These are phyloP conservation scores for Candida manassasensis DNA, from an alignment of 805 yeast species.

Conservation along the genomic window DNA sequence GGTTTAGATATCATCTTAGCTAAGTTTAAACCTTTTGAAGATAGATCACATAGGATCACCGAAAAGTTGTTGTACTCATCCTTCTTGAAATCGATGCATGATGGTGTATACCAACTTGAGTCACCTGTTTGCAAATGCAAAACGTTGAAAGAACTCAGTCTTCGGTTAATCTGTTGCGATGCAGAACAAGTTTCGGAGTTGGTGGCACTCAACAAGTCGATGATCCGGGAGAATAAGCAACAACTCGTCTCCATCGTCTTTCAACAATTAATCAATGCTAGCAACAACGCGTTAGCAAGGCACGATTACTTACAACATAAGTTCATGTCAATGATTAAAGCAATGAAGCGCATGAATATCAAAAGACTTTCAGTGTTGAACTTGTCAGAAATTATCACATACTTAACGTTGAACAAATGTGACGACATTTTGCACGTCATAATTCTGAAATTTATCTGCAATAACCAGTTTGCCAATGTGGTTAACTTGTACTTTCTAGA, in stretches of 20 bases:
- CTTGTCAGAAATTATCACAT: slow-evolving; percentile 19
- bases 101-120: neutral
- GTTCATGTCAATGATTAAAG: slow-evolving; percentile 20
- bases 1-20: slow-evolving; percentile 12
- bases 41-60: slow-evolving; percentile 11
- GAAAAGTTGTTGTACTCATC: slow-evolving; percentile 16
- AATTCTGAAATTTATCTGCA: slow-evolving; percentile 21
- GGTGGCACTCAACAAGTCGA: slow-evolving; percentile 8
- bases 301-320: slow-evolving; percentile 7
- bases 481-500: slow-evolving; percentile 31
- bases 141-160: slow-evolving; percentile 4
- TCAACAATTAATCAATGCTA: neutral
- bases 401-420: slow-evolving; percentile 21
- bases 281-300: neutral
- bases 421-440: slow-evolving; percentile 21
- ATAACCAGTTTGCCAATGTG: slow-evolving; percentile 12
- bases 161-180: slow-evolving; percentile 9
- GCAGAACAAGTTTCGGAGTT: slow-evolving; percentile 13
- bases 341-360: slow-evolving; percentile 18
- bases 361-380: slow-evolving; percentile 18
- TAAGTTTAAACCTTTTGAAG: slow-evolving; percentile 14
- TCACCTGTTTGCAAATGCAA: neutral
- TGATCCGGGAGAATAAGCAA: slow-evolving; percentile 9
- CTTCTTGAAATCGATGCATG: slow-evolving; percentile 16
- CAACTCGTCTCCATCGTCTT: slow-evolving; percentile 8